These are phyloP conservation scores for Tricharina praecox DNA, from an alignment of 495 filamentous ascomycete genomes.

Conservation along the genomic window DNA sequence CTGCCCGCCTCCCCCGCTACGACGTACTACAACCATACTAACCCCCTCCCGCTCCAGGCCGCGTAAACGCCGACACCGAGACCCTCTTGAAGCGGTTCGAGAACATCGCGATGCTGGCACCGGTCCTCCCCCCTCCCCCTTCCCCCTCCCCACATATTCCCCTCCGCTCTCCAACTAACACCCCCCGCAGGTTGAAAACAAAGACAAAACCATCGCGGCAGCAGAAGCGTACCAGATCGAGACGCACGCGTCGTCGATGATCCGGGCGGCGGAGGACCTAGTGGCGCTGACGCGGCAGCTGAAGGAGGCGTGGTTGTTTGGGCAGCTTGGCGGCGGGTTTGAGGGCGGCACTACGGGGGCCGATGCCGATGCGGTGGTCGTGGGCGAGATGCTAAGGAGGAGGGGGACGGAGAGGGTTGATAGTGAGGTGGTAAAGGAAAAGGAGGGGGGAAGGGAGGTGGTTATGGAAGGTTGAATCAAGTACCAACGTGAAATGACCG, in stretches of 20 bases:
- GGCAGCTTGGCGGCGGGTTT: slow-evolving; percentile 45
- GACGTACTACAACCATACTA: no score
- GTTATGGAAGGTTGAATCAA: no score
- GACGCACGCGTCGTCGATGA: slow-evolving; percentile 45
- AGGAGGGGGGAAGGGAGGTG: no score
- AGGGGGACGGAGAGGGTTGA: slow-evolving; percentile 25
- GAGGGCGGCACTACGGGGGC: slow-evolving; percentile 30
- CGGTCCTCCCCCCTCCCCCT: slow-evolving; percentile 28
- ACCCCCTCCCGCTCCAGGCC: slow-evolving; percentile 30
- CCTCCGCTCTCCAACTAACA: slow-evolving; percentile 4
- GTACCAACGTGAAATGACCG: no score
- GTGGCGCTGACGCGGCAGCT: slow-evolving; percentile 43
- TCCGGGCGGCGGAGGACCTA: slow-evolving; percentile 50
- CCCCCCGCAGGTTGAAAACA: slow-evolving; percentile 27
- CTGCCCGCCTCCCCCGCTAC: slow-evolving; percentile 1
- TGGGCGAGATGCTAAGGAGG: slow-evolving; percentile 34
- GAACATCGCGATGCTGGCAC: slow-evolving; percentile 41
- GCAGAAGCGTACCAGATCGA: slow-evolving; percentile 45
- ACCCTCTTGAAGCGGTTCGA: slow-evolving; percentile 45
- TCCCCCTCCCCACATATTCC: no score
- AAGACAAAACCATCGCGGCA: slow-evolving; percentile 35
- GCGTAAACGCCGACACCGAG: slow-evolving; percentile 37
- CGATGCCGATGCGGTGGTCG: slow-evolving; percentile 36
- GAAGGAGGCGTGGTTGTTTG: slow-evolving; percentile 63
- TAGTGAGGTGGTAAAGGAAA: neutral